Conservation (phyloP, 2,329 filamentous ascomycete genomes). For the Aspergillus neotritici region DNA sequence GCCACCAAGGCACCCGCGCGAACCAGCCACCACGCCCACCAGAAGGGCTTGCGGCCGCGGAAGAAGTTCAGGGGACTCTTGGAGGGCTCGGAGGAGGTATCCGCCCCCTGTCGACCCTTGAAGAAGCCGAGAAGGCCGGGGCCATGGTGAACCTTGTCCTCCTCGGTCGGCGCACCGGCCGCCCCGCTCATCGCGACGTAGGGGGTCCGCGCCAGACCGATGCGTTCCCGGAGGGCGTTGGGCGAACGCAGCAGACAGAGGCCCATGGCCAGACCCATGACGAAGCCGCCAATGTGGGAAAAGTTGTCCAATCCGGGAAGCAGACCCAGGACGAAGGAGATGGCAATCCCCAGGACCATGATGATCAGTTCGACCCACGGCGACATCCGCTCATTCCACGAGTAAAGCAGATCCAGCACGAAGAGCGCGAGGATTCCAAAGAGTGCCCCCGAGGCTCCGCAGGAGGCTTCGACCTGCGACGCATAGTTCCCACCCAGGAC, state of each 20-base stretch:
- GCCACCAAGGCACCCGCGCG: conserved; percentile 70
- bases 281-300: conserved; percentile 89
- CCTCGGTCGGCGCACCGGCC: conserved; percentile 25
- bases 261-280: conserved; percentile 84
- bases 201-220: conserved; percentile 62
- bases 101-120: conserved; percentile 54
- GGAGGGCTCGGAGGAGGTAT: conserved; percentile 8
- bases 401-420: conserved; percentile 85
- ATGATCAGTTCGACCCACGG: conserved; percentile 83
- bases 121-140: conserved; percentile 52
- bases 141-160: conserved; percentile 49
- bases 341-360: conserved; percentile 75
- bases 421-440: conserved; percentile 89
- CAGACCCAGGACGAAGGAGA: conserved; percentile 87
- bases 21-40: conserved; percentile 97
- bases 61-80: conserved; percentile 62
- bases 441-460: conserved; percentile 81
- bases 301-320: conserved; percentile 95
- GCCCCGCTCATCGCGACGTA: conserved; percentile 63
- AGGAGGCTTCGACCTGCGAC: conserved; percentile 71
- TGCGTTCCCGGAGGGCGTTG: conserved; percentile 66
- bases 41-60: conserved; percentile 82
- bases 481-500: conserved; percentile 93
- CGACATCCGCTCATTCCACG: conserved; percentile 71
- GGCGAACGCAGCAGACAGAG: conserved; percentile 86